phyloP scores from a whole-genome alignment of 2,329 filamentous ascomycete species.

The Fusarium sp. region DNA sequence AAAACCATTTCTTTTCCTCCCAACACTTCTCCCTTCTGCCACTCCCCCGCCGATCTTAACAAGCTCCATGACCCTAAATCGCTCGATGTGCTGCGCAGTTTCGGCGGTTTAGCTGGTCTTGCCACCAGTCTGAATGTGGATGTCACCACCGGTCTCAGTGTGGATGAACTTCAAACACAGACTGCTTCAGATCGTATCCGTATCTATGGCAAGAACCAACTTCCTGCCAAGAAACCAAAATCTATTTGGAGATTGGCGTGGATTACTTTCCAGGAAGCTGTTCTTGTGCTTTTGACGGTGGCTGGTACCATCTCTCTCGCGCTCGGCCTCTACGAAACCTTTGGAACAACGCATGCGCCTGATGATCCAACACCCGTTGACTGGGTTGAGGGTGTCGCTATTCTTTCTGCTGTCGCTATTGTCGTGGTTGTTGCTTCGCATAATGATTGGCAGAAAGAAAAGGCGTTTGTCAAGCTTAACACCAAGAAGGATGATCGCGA shows the following conservation, averaged over 20 bases:
- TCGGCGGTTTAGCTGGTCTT: slow-evolving; percentile 15
- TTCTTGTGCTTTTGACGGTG: slow-evolving; percentile 21
- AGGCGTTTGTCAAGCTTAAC: slow-evolving; percentile 29
- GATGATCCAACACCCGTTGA: slow-evolving; percentile 27
- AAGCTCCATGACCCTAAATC: slow-evolving; percentile 22
- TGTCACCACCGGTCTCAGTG: slow-evolving; percentile 21
- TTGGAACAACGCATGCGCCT: slow-evolving; percentile 3
- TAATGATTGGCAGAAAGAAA: slow-evolving; percentile 30
- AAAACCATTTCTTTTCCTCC: neutral
- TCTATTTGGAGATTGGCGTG: slow-evolving; percentile 24
- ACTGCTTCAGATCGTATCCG: slow-evolving; percentile 8
- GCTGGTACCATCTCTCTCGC: slow-evolving; percentile 23
- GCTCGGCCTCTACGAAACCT: slow-evolving; percentile 18
- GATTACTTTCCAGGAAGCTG: slow-evolving; percentile 26
- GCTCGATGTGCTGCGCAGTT: slow-evolving; percentile 4
- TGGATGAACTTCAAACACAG: slow-evolving; percentile 8
- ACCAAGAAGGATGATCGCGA: slow-evolving; percentile 28
- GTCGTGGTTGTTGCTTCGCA: slow-evolving; percentile 25
- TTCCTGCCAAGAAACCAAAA: slow-evolving; percentile 22
- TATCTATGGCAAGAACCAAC: slow-evolving; percentile 13
- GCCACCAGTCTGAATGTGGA: slow-evolving; percentile 17
- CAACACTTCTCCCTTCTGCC: slow-evolving; percentile 4
- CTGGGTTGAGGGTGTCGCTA: slow-evolving; percentile 27
- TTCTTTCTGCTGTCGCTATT: slow-evolving; percentile 21
- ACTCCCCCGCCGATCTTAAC: slow-evolving; percentile 11